Base-by-base conservation (phyloP, 768 basidiomycete species). In the Daedaleopsis sinensis region DNA sequence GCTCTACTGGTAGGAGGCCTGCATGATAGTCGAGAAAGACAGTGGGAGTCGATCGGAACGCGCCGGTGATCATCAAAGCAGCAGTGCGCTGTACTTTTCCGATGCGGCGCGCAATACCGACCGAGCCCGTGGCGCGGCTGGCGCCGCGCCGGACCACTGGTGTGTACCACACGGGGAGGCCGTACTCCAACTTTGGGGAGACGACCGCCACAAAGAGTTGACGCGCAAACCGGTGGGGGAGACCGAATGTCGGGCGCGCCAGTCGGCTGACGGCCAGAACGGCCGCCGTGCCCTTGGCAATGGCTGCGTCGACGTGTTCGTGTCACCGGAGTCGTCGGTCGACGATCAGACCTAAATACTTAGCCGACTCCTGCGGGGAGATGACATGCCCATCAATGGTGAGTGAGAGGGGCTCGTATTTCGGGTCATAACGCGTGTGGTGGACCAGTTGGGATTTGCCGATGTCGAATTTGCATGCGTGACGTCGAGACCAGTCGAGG, bases 1-100 rank as follows among this genome's bases (percentile, higher is more conserved):
- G 51, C 16, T 57, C 60, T 12, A 69, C 24, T 3, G 71, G 71
- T 5, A 63, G 58, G 8, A 70, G 61, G 43, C 65, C 43, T 4
- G 66, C 64, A 46, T 73, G 72, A 0, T 54, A 62, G 23, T 70
- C 62, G 2, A 72, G 52, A 5, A 67, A n/a, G 46, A 70, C 67
- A 1, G 57, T 64, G 0, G 71, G 59, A 0, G 72, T 69, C 15
- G 71, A 55, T 7, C 56, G 38, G 65, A 73, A 62, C 3, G 66
- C 70, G 10, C 72, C 71, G 11, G 67, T 66, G 18, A 72, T 69
- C 21, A 55, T 47, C 0, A 72, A 9, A 0, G 62, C 63, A 0
- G 67, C 71, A 12, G 62, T 24, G 19, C 71, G 21, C 32, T 74
- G 73, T 1, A 72, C 65, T 15, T 57, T 57, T 19, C 27, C 55